Evolutionary conservation across 1,284 basidiomycete species (phyloP).

Genomic region (Malassezia sympodialis): DNA sequence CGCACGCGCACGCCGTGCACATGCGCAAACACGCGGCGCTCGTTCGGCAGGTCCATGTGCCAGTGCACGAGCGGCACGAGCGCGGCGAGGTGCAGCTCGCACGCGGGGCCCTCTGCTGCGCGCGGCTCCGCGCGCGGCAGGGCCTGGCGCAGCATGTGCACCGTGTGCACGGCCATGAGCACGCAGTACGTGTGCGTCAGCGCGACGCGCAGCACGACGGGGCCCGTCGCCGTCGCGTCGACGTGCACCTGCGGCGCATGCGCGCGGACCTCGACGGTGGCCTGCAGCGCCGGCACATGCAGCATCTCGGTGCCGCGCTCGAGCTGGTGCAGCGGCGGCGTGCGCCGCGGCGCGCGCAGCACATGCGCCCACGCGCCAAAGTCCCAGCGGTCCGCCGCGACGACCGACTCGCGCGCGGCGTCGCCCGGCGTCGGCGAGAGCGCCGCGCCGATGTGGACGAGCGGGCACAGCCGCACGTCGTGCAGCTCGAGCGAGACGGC

Average conservation of each 20-base stretch:
- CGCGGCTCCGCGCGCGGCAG: too few species aligned
- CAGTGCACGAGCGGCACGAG: constrained; percentile 24
- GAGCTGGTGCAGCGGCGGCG: constrained; percentile 43
- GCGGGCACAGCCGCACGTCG: constrained; percentile 5
- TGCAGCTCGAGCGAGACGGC: background rate
- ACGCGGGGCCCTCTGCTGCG: too few species aligned
- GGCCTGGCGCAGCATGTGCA: constrained; percentile 50
- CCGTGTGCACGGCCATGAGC: constrained; percentile 58
- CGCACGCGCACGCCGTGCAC: constrained; percentile 12
- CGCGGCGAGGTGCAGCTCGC: background rate
- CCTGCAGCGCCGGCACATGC: constrained; percentile 38
- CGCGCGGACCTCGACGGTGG: constrained; percentile 23
- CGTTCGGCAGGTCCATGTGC: constrained; percentile 4
- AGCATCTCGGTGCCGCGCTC: constrained; percentile 13
- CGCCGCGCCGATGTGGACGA: constrained; percentile 7
- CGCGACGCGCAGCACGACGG: constrained; percentile 54
- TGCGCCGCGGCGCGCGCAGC: background rate
- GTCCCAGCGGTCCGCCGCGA: constrained; percentile 9
- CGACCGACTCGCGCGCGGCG: background rate
- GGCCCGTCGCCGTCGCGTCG: constrained; percentile 48
- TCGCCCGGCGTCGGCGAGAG: background rate
- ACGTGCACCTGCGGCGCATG: constrained; percentile 29
- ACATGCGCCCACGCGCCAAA: constrained; percentile 6
- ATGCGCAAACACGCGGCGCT: background rate
- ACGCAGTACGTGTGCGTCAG: constrained; percentile 65